These are phyloP conservation scores for Tetrahymena elliotti DNA, from an alignment of 73 alveolate species.

Conservation along the genomic window DNA sequence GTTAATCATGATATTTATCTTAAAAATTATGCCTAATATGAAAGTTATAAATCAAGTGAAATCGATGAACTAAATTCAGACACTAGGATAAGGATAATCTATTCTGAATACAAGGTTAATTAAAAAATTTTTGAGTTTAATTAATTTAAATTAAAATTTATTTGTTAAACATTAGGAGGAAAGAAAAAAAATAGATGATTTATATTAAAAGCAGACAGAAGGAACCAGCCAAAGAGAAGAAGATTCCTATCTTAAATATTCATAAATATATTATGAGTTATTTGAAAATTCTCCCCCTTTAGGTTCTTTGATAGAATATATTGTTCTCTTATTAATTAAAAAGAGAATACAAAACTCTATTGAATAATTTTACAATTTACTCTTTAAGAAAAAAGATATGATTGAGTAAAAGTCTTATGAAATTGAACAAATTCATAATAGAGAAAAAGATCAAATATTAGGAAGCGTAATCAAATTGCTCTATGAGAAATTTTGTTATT, in stretches of 20 bases:
- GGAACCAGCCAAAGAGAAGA: neutral
- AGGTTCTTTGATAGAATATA: conserved; percentile 28
- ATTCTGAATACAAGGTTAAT: neutral
- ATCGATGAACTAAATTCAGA: neutral
- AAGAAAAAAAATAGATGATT: neutral
- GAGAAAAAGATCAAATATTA: conserved; percentile 12
- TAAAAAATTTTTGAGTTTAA: no score
- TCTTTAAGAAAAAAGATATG: neutral
- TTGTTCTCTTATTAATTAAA: neutral
- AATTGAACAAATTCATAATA: conserved; percentile 1
- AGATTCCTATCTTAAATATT: neutral
- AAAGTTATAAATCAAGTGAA: neutral
- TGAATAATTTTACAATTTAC: conserved; percentile 12
- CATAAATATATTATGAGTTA: neutral
- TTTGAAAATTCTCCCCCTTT: conserved; percentile 29
- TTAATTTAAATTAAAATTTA: no score
- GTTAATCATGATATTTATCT: neutral
- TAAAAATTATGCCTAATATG: neutral
- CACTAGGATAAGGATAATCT: neutral
- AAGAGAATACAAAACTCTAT: conserved; percentile 10
- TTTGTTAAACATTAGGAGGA: neutral
- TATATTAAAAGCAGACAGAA: neutral
- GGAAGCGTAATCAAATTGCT: conserved; percentile 30
- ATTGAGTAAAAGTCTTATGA: neutral
- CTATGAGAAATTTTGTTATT: conserved; percentile 31